Evolutionary conservation across 164 flowering plant species (phyloP).

Genomic region (Tetracentron sinense): DNA sequence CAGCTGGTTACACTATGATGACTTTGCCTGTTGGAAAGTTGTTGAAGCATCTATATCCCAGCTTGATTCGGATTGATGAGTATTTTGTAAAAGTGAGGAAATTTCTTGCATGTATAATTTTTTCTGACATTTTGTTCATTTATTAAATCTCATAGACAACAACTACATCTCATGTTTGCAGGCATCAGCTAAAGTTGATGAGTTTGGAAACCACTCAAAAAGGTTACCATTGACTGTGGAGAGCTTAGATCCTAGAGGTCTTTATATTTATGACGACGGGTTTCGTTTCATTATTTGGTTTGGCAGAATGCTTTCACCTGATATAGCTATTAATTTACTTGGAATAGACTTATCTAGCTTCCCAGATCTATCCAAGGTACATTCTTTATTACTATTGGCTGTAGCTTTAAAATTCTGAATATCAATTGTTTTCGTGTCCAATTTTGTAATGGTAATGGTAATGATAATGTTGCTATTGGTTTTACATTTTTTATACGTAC

Average conservation of each 20-base stretch:
- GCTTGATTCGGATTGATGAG: conserved; percentile 76
- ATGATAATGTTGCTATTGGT: too few species aligned
- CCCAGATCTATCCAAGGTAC: conserved; percentile 72
- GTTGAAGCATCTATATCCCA: conserved; percentile 84
- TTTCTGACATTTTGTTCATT: neutral
- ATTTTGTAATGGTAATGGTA: too few species aligned
- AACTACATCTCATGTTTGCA: conserved; percentile 24
- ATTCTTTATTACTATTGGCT: too few species aligned
- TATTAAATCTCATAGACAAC: neutral
- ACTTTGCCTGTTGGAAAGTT: conserved; percentile 69
- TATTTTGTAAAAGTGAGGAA: conserved; percentile 58
- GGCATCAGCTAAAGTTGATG: conserved; percentile 44
- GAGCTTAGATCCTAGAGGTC: conserved; percentile 81
- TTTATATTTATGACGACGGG: conserved; percentile 89
- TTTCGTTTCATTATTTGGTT: conserved; percentile 86
- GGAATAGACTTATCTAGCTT: conserved; percentile 58
- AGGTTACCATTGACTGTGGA: conserved; percentile 59
- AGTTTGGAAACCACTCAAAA: conserved; percentile 29
- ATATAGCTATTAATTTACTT: conserved; percentile 53
- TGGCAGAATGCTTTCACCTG: conserved; percentile 82
- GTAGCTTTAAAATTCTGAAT: neutral
- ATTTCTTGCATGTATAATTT: neutral
- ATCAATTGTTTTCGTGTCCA: too few species aligned
- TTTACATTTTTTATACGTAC: too few species aligned
- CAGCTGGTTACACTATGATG: conserved; percentile 89